Percentiles rank a stretch among this genome's conserved stretches.
phyloP scores from a whole-genome alignment of 306 rosid genomes.

The Quercus dentata region DNA sequence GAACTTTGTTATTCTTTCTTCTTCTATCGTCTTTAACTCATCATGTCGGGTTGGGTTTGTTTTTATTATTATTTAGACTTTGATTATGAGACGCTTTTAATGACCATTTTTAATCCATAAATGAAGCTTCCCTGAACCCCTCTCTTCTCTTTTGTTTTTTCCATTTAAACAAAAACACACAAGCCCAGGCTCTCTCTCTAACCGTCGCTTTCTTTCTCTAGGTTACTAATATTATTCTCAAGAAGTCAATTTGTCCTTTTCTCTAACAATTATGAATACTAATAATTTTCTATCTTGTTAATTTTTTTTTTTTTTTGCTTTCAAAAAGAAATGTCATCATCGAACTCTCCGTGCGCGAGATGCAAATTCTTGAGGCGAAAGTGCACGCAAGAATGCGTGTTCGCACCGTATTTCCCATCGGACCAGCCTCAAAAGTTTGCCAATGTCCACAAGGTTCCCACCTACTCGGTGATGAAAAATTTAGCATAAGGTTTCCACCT shows the following conservation, averaged over 20 bases:
- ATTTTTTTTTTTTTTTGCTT: not conserved
- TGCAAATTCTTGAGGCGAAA: slow-evolving; percentile 76
- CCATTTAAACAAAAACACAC: too few relatives aligned
- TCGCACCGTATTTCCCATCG: slow-evolving; percentile 95
- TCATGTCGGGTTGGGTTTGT: slow-evolving; percentile 10
- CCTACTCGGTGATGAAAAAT: too few relatives aligned
- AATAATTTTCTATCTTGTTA: too few relatives aligned
- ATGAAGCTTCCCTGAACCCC: slow-evolving; percentile 20
- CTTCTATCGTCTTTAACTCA: not conserved
- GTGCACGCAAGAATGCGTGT: slow-evolving; percentile 91
- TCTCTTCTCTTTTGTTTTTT: not conserved
- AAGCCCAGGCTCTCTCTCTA: too few relatives aligned
- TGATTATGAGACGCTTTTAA: not conserved
- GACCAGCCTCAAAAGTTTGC: slow-evolving; percentile 81
- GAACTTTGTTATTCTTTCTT: not conserved
- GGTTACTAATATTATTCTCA: too few relatives aligned
- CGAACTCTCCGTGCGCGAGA: slow-evolving; percentile 91
- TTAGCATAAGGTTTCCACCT: too few relatives aligned
- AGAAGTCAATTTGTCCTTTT: too few relatives aligned
- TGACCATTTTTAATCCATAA: not conserved
- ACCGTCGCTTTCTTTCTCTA: too few relatives aligned
- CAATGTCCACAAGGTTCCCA: slow-evolving; percentile 61
- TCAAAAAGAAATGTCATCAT: slow-evolving; percentile 30
- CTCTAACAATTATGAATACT: too few relatives aligned
- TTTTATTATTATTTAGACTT: not conserved